Percentiles rank a stretch among this genome's conserved stretches.
Conservation (phyloP, 2,329 filamentous ascomycete genomes). For the Trichothecium roseum region DNA sequence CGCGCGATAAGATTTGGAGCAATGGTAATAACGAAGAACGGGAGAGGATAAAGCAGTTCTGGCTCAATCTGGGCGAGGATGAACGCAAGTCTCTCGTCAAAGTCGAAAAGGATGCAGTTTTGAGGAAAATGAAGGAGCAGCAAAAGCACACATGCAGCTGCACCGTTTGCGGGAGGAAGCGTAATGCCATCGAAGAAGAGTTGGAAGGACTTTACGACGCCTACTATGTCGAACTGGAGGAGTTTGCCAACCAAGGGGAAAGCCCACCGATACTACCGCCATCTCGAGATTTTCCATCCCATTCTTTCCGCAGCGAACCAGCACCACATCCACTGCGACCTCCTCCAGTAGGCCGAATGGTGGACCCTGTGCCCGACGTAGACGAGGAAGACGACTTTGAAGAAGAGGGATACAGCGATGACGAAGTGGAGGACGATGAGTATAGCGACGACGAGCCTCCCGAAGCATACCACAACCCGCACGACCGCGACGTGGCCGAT, state of each 20-base stretch:
- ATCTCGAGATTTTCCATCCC: constrained; percentile 51
- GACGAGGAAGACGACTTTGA: constrained; percentile 36
- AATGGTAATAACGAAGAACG: constrained; percentile 89
- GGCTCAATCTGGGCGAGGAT: constrained; percentile 87
- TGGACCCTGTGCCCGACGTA: constrained; percentile 51
- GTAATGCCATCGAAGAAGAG: constrained; percentile 95
- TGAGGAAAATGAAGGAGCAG: constrained; percentile 99
- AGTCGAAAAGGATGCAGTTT: constrained; percentile 94
- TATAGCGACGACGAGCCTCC: constrained; percentile 56
- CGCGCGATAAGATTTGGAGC: constrained; percentile 91
- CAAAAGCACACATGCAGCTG: constrained; percentile 99
- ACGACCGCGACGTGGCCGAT: constrained; percentile 62
- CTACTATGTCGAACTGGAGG: constrained; percentile 95
- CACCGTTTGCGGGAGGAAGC: constrained; percentile 90
- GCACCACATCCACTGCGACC: constrained; percentile 54
- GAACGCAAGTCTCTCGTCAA: constrained; percentile 93
- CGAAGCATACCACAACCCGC: constrained; percentile 27
- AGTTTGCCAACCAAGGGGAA: constrained; percentile 81
- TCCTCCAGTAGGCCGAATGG: constrained; percentile 65
- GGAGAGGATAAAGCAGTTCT: constrained; percentile 96
- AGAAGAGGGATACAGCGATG: constrained; percentile 34
- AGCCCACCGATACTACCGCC: constrained; percentile 41
- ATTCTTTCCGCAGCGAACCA: constrained; percentile 47
- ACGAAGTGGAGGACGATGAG: constrained; percentile 47
- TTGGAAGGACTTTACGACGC: constrained; percentile 95